Evolutionary conservation across 805 yeast species (phyloP).

Genomic region (Candida ponderosae): DNA sequence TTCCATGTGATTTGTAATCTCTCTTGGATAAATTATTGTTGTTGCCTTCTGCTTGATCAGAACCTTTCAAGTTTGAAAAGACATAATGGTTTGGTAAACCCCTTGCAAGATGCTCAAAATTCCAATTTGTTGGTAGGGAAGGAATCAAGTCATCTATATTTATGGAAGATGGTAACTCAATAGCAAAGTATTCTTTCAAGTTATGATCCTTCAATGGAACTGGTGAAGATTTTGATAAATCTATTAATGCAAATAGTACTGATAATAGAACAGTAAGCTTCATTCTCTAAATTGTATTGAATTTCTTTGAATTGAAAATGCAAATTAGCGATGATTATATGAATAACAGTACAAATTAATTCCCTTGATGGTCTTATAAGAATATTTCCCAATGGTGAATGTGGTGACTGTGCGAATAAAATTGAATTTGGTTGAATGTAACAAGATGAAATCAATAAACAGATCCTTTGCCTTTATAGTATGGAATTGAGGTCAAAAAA

Average conservation of each 20-base stretch:
- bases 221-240: not conserved
- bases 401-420: too few relatives aligned
- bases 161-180: slow-evolving; percentile 34
- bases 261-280: slow-evolving; percentile 24
- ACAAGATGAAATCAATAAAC: too few relatives aligned
- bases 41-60: slow-evolving; percentile 4
- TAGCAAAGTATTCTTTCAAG: slow-evolving; percentile 49
- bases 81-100: slow-evolving; percentile 59
- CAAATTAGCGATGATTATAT: too few relatives aligned
- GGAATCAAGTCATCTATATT: not conserved
- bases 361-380: too few relatives aligned
- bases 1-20: slow-evolving; percentile 16
- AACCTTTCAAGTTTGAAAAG: slow-evolving; percentile 42
- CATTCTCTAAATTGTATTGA: slow-evolving; percentile 36
- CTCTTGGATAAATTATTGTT: slow-evolving; percentile 6
- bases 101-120: slow-evolving; percentile 57
- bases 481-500: too few relatives aligned
- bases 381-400: too few relatives aligned
- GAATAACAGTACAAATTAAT: too few relatives aligned
- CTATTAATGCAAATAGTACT: not conserved
- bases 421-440: too few relatives aligned
- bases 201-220: slow-evolving; percentile 43
- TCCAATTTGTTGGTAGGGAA: slow-evolving; percentile 26
- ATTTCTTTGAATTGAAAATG: too few relatives aligned
- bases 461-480: too few relatives aligned